Conservation (phyloP, 2,329 filamentous ascomycete genomes). For the Dothistroma septosporum region DNA sequence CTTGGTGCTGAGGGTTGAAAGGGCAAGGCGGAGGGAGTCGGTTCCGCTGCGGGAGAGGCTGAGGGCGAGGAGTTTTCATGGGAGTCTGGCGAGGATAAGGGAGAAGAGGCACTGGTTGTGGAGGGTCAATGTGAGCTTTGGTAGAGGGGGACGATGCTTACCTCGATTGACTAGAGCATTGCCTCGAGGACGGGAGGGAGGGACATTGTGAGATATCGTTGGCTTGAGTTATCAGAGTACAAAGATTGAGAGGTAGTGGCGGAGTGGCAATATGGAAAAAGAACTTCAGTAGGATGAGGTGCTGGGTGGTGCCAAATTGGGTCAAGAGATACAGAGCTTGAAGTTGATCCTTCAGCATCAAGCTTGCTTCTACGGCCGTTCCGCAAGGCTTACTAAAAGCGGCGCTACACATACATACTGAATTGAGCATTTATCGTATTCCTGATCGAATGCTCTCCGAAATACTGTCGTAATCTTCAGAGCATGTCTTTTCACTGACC, state of each 20-base stretch:
- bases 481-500: neutral
- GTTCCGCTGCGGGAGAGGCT: conserved; percentile 28
- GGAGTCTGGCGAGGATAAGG: conserved; percentile 2
- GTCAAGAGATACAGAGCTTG: neutral
- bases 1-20: conserved; percentile 18
- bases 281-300: neutral
- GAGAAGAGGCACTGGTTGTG: neutral
- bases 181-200: neutral
- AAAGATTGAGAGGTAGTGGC: neutral
- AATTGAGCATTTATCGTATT: too few relatives aligned
- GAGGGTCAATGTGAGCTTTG: neutral
- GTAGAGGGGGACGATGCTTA: neutral
- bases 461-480: too few relatives aligned
- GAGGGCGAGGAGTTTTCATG: conserved; percentile 23
- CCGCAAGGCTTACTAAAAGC: too few relatives aligned
- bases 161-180: neutral
- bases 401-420: too few relatives aligned
- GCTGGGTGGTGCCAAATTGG: neutral
- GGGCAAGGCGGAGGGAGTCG: conserved; percentile 21
- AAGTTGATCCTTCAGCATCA: neutral
- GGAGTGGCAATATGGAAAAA: neutral
- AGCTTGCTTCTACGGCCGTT: neutral
- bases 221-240: too few relatives aligned
- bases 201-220: neutral
- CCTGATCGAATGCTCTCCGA: neutral